phyloP scores from a whole-genome alignment of 352 stramenopile genomes.

The Phytophthora cryptogea region DNA sequence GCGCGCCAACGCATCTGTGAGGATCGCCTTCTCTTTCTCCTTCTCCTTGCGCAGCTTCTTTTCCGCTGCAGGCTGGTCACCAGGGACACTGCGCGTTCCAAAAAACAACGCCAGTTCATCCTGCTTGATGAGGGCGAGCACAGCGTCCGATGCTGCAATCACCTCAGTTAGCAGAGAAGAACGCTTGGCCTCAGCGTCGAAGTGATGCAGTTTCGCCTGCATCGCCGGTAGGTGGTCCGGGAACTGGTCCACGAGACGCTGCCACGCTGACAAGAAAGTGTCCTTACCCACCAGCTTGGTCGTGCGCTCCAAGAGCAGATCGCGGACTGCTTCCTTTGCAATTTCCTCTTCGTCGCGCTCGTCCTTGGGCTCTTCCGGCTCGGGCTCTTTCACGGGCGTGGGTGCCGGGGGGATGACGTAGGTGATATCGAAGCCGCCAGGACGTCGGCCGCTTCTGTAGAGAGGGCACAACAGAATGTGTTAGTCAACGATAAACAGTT shows the following conservation, averaged over 20 bases:
- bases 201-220: slow-evolving; percentile 76
- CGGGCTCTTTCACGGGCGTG: slow-evolving; percentile 59
- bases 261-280: slow-evolving; percentile 58
- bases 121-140: slow-evolving; percentile 65
- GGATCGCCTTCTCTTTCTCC: slow-evolving; percentile 67
- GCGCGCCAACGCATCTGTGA: slow-evolving; percentile 68
- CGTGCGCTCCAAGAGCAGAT: slow-evolving; percentile 67
- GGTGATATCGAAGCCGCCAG: slow-evolving; percentile 69
- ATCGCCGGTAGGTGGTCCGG: slow-evolving; percentile 62
- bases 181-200: slow-evolving; percentile 63
- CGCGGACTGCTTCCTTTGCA: slow-evolving; percentile 73
- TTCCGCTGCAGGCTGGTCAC: slow-evolving; percentile 49
- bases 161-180: slow-evolving; percentile 51
- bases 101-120: slow-evolving; percentile 78
- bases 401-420: slow-evolving; percentile 76
- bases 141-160: slow-evolving; percentile 54
- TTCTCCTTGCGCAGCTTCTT: slow-evolving; percentile 84
- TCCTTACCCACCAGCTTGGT: slow-evolving; percentile 74
- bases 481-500: not conserved
- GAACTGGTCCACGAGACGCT: slow-evolving; percentile 57
- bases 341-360: slow-evolving; percentile 69
- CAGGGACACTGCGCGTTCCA: slow-evolving; percentile 60
- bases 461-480: slow-evolving; percentile 2
- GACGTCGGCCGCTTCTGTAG: slow-evolving; percentile 53
- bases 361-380: slow-evolving; percentile 70